Evolutionary conservation across 331 rosid species (phyloP).

Genomic region (Malus hybrid): DNA sequence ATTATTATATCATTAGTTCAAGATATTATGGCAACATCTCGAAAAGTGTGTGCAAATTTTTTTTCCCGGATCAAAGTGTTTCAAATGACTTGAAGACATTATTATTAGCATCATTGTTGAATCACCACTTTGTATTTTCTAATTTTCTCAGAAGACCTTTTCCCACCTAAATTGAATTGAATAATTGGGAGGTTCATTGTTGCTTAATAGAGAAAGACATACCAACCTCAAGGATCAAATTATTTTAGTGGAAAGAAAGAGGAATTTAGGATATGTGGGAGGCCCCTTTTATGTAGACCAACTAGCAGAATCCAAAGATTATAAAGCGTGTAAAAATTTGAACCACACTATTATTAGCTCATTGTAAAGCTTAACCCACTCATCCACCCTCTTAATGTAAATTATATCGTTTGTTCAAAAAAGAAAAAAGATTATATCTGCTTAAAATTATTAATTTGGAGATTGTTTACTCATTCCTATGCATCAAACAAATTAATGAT

Average conservation of each 20-base stretch:
- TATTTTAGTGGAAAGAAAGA: slow-evolving; percentile 6
- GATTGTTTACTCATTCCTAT: too few relatives aligned
- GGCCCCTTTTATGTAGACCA: slow-evolving; percentile 1
- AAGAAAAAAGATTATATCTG: too few relatives aligned
- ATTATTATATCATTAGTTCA: too few relatives aligned
- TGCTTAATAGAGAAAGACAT: slow-evolving; percentile 13
- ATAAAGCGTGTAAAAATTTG: slow-evolving; percentile 7
- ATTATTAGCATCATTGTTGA: slow-evolving; percentile 48
- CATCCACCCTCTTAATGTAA: too few relatives aligned
- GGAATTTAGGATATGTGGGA: background rate
- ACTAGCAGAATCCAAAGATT: slow-evolving; percentile 58
- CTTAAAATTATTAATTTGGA: too few relatives aligned
- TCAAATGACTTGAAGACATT: slow-evolving; percentile 19
- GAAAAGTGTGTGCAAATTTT: background rate
- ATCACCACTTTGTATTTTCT: slow-evolving; percentile 27
- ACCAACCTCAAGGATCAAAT: slow-evolving; percentile 6
- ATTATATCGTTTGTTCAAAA: too few relatives aligned
- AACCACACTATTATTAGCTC: too few relatives aligned
- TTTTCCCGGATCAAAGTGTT: background rate
- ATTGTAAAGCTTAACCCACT: too few relatives aligned
- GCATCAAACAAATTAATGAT: too few relatives aligned
- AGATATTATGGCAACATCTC: background rate
- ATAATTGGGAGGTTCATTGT: background rate
- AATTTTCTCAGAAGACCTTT: slow-evolving; percentile 4
- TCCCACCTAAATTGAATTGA: slow-evolving; percentile 25